Conservation (phyloP, 1,139 yeast genomes). For the Zygosaccharomyces pseudobailii region DNA sequence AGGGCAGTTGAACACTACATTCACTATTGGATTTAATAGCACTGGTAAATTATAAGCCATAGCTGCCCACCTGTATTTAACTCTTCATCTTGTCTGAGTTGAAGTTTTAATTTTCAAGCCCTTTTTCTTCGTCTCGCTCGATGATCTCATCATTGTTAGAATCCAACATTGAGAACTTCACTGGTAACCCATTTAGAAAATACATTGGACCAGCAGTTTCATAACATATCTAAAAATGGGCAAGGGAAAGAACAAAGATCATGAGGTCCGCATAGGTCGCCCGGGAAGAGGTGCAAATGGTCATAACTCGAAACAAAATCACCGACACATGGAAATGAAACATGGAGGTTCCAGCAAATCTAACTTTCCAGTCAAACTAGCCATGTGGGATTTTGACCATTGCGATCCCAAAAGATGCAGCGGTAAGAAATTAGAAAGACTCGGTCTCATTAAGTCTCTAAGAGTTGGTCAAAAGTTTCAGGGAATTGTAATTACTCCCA, state of each 20-base stretch:
- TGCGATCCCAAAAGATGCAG: constrained; percentile 98
- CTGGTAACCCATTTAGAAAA: no score
- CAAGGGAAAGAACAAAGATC: constrained; percentile 60
- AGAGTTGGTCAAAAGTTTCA: constrained; percentile 87
- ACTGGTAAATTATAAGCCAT: constrained; percentile 39
- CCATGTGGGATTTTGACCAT: constrained; percentile 97
- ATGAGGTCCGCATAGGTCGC: constrained; percentile 38
- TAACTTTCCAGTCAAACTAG: constrained; percentile 64
- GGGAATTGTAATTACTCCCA: constrained; percentile 90
- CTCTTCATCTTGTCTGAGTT: background rate
- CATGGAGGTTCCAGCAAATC: constrained; percentile 32
- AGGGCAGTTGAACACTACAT: constrained; percentile 65
- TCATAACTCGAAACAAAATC: constrained; percentile 52
- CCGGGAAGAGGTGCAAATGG: constrained; percentile 49
- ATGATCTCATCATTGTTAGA: background rate
- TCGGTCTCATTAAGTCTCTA: constrained; percentile 74
- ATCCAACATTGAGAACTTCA: background rate
- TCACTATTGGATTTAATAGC: constrained; percentile 60
- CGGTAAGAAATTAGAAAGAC: constrained; percentile 86
- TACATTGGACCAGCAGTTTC: background rate
- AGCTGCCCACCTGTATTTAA: background rate
- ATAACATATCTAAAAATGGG: constrained; percentile 41
- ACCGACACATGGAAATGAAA: constrained; percentile 40
- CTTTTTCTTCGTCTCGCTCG: constrained; percentile 3
- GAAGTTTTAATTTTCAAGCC: constrained; percentile 1